Evolutionary conservation across 495 filamentous ascomycete species (phyloP).

Genomic region (Annulohypoxylon nitens): DNA sequence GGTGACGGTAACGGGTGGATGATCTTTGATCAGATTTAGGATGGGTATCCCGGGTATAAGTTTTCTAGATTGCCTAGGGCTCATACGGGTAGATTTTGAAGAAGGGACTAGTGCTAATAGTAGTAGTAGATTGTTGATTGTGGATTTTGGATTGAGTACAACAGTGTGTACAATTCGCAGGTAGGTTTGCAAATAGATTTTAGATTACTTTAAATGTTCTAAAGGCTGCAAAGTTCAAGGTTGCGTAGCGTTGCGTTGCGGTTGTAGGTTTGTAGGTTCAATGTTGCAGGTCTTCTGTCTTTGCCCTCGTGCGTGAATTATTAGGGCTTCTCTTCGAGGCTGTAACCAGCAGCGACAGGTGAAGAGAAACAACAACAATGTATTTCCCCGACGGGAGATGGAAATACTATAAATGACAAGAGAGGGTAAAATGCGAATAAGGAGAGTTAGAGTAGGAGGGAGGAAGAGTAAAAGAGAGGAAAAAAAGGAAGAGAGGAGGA

Average conservation of each 20-base stretch:
- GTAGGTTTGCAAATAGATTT: not conserved
- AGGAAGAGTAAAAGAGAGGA: conserved; percentile 39
- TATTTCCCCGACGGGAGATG: conserved; percentile 2
- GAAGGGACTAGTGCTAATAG: not conserved
- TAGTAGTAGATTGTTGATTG: not conserved
- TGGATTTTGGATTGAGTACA: not conserved
- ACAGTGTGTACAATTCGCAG: not conserved
- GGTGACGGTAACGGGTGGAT: conserved; percentile 12
- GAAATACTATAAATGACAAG: conserved; percentile 14
- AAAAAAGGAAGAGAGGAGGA: conserved; percentile 30
- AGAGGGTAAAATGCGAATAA: conserved; percentile 33
- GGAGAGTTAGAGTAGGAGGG: conserved; percentile 18
- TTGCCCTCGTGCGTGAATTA: conserved; percentile 42
- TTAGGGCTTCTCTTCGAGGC: conserved; percentile 54
- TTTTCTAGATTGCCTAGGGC: conserved; percentile 1
- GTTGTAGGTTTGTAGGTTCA: not conserved
- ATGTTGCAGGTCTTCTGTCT: not conserved
- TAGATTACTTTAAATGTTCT: conserved; percentile 3
- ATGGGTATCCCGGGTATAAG: conserved; percentile 10
- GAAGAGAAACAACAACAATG: conserved; percentile 57
- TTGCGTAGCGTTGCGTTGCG: not conserved
- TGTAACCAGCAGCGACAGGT: conserved; percentile 59
- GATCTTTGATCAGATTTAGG: conserved; percentile 14
- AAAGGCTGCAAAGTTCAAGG: not conserved
- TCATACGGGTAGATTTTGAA: conserved; percentile 9